Evolutionary conservation across 345 rosid species (phyloP).

Genomic region (Nephelium lappaceum): DNA sequence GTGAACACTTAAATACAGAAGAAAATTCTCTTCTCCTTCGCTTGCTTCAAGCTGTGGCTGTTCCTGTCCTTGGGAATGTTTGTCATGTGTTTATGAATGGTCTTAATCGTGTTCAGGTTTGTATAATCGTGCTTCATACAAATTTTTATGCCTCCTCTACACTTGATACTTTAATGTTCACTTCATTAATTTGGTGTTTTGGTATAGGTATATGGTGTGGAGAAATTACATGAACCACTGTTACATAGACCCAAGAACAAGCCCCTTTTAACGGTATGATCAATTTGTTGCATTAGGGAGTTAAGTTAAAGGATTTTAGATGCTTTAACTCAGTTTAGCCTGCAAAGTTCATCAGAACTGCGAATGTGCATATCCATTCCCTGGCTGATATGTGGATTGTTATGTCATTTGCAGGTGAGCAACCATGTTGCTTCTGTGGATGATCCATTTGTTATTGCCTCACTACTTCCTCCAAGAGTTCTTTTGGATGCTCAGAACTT

Average conservation of each 20-base stretch:
- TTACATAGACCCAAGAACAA: constrained; percentile 72
- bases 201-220: constrained; percentile 83
- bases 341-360: neutral
- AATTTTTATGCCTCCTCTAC: neutral
- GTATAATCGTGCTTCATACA: neutral
- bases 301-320: neutral
- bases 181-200: neutral
- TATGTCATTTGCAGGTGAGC: constrained; percentile 64
- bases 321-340: neutral
- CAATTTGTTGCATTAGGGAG: neutral
- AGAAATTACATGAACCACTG: constrained; percentile 86
- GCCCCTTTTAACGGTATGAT: constrained; percentile 82
- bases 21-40: constrained; percentile 70
- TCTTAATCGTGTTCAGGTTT: constrained; percentile 87
- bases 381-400: neutral
- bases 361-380: neutral
- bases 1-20: constrained; percentile 64
- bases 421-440: constrained; percentile 97
- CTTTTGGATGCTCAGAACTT: constrained; percentile 82
- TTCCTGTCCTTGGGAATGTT: constrained; percentile 88
- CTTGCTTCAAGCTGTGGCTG: constrained; percentile 83
- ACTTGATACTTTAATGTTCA: neutral
- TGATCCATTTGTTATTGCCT: constrained; percentile 92
- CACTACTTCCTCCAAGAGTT: constrained; percentile 80
- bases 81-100: constrained; percentile 98